Evolutionary conservation across 306 rosid species (phyloP), one percentile per base, ranked within the genome.

Genomic region (Sindora glabra): DNA sequence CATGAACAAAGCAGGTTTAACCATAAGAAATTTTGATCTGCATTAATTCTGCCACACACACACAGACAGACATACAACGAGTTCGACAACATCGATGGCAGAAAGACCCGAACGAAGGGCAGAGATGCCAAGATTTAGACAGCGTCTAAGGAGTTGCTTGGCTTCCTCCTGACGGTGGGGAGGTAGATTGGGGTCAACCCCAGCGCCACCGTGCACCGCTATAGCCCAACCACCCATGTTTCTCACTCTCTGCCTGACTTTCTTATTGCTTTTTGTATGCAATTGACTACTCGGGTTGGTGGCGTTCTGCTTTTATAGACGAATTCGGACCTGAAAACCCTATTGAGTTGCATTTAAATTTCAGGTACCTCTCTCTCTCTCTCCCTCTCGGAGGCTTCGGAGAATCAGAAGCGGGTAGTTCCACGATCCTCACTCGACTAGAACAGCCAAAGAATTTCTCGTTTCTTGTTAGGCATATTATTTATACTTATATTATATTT

Each of bases 151-250:
- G 69, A 92, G 90, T 22, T 84, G 73, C 60, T 89, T 92, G 62
- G 99, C 99, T 48, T 84, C 67, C 39, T 92, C 84, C 38, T 92
- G 99, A 32, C 94, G 89, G 1, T 82, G 78, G 1, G 70, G 62
- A 2, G 99, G 99, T 59, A 92, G 96, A 54, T 84, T 84, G 0
- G 99, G 99, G 67, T 92, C 99, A 2, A 92, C 95, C 13, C 99
- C 99, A n/a, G 99, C 99, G 47, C 99, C 99, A 6, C 99, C 99
- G 63, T 92, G 99, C 62, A 92, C 90, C 0, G 95, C 94, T 0
- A 92, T 86, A 26, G 96, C 99, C 99, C 99, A 92, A 15, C 86
- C 80, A 0, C 74, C 94, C 90, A 79, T 84, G 9, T 62, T 25
- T 40, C 33, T 14, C 19, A 33, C 44, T 56, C 2, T 24, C 39